Evolutionary conservation across 108 stramenopile genomes (phyloP).

Genomic region (Epipyxis sp.): DNA sequence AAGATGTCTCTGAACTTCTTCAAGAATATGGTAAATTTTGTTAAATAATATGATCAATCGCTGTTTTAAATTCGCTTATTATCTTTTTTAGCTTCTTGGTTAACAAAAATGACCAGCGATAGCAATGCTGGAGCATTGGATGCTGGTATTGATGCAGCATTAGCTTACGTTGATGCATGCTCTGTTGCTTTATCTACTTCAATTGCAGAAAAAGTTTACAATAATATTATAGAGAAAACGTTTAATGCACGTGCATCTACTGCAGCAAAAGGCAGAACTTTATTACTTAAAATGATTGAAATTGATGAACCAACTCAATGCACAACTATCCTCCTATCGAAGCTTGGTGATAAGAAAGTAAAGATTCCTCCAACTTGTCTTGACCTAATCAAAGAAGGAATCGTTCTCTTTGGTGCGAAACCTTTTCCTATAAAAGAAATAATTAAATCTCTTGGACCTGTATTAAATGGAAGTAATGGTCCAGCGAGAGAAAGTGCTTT

Average conservation of each 20-base stretch:
- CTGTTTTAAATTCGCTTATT: neutral
- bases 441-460: neutral
- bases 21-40: neutral
- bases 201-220: neutral
- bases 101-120: neutral
- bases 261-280: neutral
- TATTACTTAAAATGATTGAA: slow-evolving; percentile 24
- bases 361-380: slow-evolving; percentile 28
- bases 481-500: slow-evolving; percentile 5
- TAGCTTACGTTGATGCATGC: neutral
- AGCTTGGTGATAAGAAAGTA: neutral
- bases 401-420: slow-evolving; percentile 1
- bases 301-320: neutral
- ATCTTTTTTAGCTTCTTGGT: neutral
- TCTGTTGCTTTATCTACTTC: neutral
- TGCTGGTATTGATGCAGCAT: slow-evolving; percentile 1
- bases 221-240: slow-evolving; percentile 3
- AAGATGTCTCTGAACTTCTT: neutral
- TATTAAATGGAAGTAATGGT: slow-evolving; percentile 18
- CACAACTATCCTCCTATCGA: neutral
- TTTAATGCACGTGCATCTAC: slow-evolving; percentile 12
- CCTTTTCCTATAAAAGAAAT: slow-evolving; percentile 18
- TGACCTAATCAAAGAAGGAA: neutral
- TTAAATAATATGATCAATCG: neutral
- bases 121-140: slow-evolving; percentile 8